These are phyloP conservation scores for Penicillium sp. DNA, from an alignment of 2,329 filamentous ascomycete genomes.

Conservation along the genomic window DNA sequence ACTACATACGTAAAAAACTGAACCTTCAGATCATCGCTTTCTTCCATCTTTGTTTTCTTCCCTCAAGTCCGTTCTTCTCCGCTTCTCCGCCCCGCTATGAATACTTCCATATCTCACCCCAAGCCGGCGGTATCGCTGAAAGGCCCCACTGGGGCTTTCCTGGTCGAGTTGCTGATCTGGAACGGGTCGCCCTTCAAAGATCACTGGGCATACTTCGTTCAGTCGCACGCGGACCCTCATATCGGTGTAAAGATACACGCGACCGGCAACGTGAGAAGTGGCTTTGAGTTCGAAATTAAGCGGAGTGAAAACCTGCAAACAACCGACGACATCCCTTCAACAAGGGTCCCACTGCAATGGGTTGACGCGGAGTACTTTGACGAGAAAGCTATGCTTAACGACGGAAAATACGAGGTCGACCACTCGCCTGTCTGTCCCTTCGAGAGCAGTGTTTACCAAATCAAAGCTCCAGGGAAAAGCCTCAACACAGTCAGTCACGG, in stretches of 20 bases:
- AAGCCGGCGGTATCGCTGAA: background rate
- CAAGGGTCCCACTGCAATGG: constrained; percentile 31
- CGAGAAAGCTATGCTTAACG: constrained; percentile 26
- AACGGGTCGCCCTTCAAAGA: constrained; percentile 36
- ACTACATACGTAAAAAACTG: background rate
- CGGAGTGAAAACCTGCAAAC: constrained; percentile 22
- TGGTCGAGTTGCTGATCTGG: constrained; percentile 30
- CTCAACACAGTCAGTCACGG: constrained; percentile 2
- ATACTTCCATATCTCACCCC: too few relatives aligned
- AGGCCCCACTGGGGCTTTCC: constrained; percentile 13
- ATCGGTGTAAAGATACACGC: constrained; percentile 32
- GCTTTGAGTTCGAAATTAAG: constrained; percentile 32
- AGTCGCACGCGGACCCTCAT: constrained; percentile 11
- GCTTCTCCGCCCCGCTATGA: background rate
- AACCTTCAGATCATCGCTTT: too few relatives aligned
- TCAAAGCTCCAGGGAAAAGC: constrained; percentile 1
- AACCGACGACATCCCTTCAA: constrained; percentile 14
- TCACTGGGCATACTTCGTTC: constrained; percentile 36
- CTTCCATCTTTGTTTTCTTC: background rate
- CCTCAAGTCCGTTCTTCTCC: background rate
- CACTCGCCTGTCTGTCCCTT: constrained; percentile 24
- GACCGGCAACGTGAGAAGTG: constrained; percentile 29
- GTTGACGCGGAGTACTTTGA: constrained; percentile 21
- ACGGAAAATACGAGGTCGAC: constrained; percentile 17
- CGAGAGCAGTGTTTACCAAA: constrained; percentile 20